A percentile compares a stretch with the other conserved stretches of the same genome.
Evolutionary conservation across 2,329 filamentous ascomycete genomes (phyloP).

Genomic region (Colletotrichum chlorophyti): DNA sequence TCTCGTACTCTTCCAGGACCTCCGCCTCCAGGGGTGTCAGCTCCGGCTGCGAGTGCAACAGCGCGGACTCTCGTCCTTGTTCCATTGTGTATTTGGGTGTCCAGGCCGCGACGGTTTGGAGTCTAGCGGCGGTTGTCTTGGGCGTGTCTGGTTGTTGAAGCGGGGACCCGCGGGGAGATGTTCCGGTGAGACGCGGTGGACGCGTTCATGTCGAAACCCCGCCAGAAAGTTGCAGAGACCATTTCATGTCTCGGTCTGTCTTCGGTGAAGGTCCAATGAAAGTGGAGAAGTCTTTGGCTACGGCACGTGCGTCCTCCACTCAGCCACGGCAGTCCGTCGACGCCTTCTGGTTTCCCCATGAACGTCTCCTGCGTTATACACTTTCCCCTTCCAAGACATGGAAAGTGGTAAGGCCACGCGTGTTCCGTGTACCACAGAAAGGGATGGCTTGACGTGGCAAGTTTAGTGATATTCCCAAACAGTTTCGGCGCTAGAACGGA

Average conservation of each 20-base stretch:
- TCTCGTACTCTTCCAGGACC: constrained; percentile 91
- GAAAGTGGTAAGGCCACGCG: neutral
- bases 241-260: too few species aligned
- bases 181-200: constrained; percentile 25
- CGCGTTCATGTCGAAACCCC: constrained; percentile 20
- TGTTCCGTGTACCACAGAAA: neutral
- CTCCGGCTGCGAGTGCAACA: constrained; percentile 55
- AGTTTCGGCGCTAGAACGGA: constrained; percentile 7
- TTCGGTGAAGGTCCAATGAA: constrained; percentile 8
- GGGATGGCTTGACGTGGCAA: constrained; percentile 24
- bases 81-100: constrained; percentile 11
- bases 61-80: constrained; percentile 21
- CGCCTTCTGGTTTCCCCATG: neutral
- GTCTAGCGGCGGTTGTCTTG: neutral
- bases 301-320: too few species aligned
- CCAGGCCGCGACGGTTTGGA: neutral
- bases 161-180: neutral
- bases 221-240: too few species aligned
- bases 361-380: too few species aligned
- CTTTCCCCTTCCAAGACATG: neutral
- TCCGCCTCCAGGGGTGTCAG: constrained; percentile 88
- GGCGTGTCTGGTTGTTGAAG: neutral
- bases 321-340: too few species aligned
- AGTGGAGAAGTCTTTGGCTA: too few species aligned
- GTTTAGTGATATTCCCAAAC: constrained; percentile 6